Base-by-base conservation (phyloP, 1,284 basidiomycete species). In the Blastosporella zonata region DNA sequence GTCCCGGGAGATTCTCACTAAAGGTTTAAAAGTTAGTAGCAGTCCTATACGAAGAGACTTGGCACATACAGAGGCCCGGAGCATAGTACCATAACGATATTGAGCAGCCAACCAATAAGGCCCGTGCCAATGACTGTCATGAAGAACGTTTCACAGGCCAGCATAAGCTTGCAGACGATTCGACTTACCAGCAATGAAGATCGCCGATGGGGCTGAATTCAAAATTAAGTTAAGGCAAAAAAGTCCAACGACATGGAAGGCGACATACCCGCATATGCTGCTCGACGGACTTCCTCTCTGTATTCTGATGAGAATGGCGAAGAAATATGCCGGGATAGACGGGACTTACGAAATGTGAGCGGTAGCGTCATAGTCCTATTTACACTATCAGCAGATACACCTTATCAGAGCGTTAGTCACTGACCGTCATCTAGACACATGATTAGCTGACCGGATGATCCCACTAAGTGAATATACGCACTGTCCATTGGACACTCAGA, bases 401-500 rank as follows among this genome's bases (percentile, higher is more conserved):
- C n/a, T 25, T 6, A 1, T 25, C n/a, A 50, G 12, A 36, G 18
- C 5, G n/a, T 13, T 17, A 42, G 15, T 23, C 15, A 49, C 74
- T 63, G 62, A 82, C 84, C 50, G 86, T 87, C 83, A 87, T 86
- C 76, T 85, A 55, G 17, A 43, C 37, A 47, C 9, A 39, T 31
- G 12, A n/a, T 51, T 31, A 23, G 40, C 20, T 21, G 8, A 15
- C 17, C 21, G 29, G 28, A 15, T 23, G 31, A 40, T 12, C 18
- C 12, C 31, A 9, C 27, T 10, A 40, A 34, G 17, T 17, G 2
- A 33, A 18, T 43, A 22, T 9, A 68, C 83, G 53, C 64, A 90
- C 86, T 50, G 89, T 92, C 90, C 90, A 96, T 67, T 96, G 90
- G 8, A 97, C 93, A 54, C 87, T 90, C 47, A 95, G 72, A 47